Conservation (phyloP, 441 rosid species). For the Corymbia citriodora region DNA sequence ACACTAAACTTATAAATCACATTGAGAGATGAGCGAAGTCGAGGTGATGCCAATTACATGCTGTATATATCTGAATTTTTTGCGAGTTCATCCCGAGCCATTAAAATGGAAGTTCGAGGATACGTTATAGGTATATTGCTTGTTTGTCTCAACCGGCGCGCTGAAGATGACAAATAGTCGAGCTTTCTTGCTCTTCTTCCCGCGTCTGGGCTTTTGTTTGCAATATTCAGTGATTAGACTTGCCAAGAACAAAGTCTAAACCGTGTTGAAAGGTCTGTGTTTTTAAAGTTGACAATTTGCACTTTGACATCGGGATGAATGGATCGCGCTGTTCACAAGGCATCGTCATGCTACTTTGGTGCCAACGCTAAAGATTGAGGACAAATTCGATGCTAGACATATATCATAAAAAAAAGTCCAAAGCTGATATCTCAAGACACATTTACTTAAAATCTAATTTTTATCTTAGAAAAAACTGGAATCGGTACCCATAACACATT, state of each 20-base stretch:
- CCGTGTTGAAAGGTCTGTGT: not conserved
- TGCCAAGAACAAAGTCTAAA: not conserved
- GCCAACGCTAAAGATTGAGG: not conserved
- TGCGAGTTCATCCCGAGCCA: not conserved
- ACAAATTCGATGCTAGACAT: not conserved
- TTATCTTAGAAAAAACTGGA: not conserved
- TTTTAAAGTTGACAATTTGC: not conserved
- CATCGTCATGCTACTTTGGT: not conserved
- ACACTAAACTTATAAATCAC: not conserved
- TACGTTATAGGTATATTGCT: not conserved
- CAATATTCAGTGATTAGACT: not conserved
- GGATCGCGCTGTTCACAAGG: not conserved
- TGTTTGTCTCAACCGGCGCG: not conserved
- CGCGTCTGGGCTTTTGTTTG: not conserved
- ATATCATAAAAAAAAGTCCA: not conserved
- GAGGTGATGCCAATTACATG: not conserved
- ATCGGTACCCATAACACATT: not conserved
- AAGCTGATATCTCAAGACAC: not conserved
- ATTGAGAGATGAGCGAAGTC: not conserved
- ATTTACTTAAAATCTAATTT: not conserved
- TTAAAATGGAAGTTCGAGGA: not conserved
- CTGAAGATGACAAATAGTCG: not conserved
- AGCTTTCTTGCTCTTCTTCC: not conserved
- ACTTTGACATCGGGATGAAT: not conserved
- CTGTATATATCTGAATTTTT: not conserved